Percentiles rank a stretch among this genome's conserved stretches.
phyloP scores from a whole-genome alignment of 2,329 filamentous ascomycete species.

The Fusarium sp. region DNA sequence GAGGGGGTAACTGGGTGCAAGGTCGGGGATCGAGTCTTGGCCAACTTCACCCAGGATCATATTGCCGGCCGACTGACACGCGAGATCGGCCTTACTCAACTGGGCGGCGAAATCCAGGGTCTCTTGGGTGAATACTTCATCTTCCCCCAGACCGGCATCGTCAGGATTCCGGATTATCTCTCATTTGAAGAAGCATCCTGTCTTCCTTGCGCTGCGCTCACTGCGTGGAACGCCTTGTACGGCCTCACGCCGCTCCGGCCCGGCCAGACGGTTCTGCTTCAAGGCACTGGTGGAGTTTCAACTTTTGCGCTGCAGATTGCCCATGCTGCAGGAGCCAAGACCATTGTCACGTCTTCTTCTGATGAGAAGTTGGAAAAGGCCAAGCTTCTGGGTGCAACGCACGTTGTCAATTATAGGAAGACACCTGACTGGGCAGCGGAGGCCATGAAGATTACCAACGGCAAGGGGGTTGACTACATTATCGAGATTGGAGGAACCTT shows the following conservation, averaged over 20 bases:
- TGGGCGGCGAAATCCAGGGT: conserved; percentile 18
- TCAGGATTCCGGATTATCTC: conserved; percentile 30
- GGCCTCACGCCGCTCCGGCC: conserved; percentile 19
- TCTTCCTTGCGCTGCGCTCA: conserved; percentile 27
- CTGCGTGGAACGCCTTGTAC: conserved; percentile 33
- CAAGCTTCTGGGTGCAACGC: conserved; percentile 21
- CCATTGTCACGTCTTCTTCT: conserved; percentile 31
- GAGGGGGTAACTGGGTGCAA: conserved; percentile 21
- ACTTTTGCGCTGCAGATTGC: conserved; percentile 26
- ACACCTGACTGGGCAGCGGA: conserved; percentile 24
- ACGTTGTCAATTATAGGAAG: conserved; percentile 26
- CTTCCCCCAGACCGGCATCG: conserved; percentile 26
- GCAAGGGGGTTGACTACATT: conserved; percentile 23
- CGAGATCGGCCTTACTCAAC: conserved; percentile 17
- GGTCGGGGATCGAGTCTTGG: conserved; percentile 25
- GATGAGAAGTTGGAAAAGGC: conserved; percentile 27
- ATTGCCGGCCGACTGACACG: conserved; percentile 23
- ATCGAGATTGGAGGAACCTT: conserved; percentile 18
- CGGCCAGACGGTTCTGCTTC: conserved; percentile 57
- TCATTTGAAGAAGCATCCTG: conserved; percentile 31
- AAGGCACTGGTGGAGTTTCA: conserved; percentile 41
- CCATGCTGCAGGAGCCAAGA: conserved; percentile 39
- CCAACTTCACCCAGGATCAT: conserved; percentile 23
- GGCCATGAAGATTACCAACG: conserved; percentile 18
- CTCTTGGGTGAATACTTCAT: conserved; percentile 33